Conservation (phyloP, 805 yeast species). For the Schwanniomyces pseudopolymorphus region DNA sequence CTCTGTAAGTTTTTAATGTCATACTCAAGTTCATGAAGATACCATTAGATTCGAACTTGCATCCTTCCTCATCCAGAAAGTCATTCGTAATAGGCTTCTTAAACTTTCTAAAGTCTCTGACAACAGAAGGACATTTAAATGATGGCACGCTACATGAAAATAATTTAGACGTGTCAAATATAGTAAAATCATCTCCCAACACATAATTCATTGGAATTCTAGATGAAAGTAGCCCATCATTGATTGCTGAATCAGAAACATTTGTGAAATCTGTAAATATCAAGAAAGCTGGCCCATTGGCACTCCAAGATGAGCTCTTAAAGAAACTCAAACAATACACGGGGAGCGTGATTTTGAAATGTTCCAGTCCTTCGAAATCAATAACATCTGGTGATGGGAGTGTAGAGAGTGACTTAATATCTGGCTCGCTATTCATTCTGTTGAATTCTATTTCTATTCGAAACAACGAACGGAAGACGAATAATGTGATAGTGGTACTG, state of each 20-base stretch:
- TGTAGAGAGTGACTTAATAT: constrained; percentile 4
- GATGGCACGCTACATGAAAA: constrained; percentile 9
- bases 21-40: constrained; percentile 8
- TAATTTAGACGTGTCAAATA: constrained; percentile 3
- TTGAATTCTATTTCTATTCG: no score
- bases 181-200: background rate
- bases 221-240: constrained; percentile 2
- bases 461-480: background rate
- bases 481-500: background rate
- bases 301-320: constrained; percentile 8
- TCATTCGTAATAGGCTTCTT: constrained; percentile 4
- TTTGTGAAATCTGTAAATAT: constrained; percentile 13
- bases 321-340: constrained; percentile 10
- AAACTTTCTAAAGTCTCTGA: constrained; percentile 3
- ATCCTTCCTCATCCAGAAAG: constrained; percentile 5
- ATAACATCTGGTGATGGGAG: constrained; percentile 7
- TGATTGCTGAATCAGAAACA: constrained; percentile 4
- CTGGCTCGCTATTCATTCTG: background rate
- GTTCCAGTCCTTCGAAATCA: background rate
- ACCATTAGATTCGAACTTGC: constrained; percentile 10
- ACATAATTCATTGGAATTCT: constrained; percentile 3
- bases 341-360: constrained; percentile 10
- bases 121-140: constrained; percentile 2
- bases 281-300: constrained; percentile 10
- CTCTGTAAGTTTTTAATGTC: constrained; percentile 9